A percentile compares a stretch with the other conserved stretches of the same genome.
phyloP scores from a whole-genome alignment of 1,284 basidiomycete species.

The Tremellales sp. region DNA sequence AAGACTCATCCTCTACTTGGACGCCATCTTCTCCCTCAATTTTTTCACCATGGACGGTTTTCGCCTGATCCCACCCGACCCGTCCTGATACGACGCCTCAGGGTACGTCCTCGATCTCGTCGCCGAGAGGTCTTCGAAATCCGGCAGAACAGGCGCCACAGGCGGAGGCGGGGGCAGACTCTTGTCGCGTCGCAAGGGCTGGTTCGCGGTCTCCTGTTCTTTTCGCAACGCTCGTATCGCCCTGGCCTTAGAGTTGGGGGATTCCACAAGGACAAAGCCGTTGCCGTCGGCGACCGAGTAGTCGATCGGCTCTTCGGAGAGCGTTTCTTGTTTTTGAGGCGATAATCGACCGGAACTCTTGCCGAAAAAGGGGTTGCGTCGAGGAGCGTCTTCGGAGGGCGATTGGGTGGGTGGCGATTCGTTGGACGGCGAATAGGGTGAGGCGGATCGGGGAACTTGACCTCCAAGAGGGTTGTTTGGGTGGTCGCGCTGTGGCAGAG shows the following conservation, averaged over 20 bases:
- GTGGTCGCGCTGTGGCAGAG: conserved; percentile 14
- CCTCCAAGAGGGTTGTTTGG: conserved; percentile 17
- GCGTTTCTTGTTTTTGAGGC: background rate
- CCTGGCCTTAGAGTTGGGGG: conserved; percentile 28
- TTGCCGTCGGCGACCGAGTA: conserved; percentile 3
- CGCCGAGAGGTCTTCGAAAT: conserved; percentile 38
- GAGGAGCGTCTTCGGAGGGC: background rate
- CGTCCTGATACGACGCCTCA: background rate
- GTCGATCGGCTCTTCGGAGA: background rate
- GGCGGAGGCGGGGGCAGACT: conserved; percentile 39
- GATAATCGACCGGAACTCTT: background rate
- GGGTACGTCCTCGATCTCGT: conserved; percentile 8
- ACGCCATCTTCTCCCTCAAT: conserved; percentile 38
- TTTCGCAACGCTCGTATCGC: conserved; percentile 19
- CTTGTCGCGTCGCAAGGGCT: conserved; percentile 21
- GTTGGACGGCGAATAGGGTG: conserved; percentile 10
- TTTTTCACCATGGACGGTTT: conserved; percentile 47
- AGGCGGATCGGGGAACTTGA: conserved; percentile 1
- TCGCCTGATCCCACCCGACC: conserved; percentile 32
- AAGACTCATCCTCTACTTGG: conserved; percentile 5
- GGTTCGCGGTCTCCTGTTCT: conserved; percentile 6
- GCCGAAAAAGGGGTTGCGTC: background rate
- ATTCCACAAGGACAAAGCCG: conserved; percentile 32
- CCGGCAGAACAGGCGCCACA: conserved; percentile 46
- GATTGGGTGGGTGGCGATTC: conserved; percentile 10